These are phyloP conservation scores for Euphorbia tirucalli DNA, from an alignment of 345 rosid species.

Conservation along the genomic window DNA sequence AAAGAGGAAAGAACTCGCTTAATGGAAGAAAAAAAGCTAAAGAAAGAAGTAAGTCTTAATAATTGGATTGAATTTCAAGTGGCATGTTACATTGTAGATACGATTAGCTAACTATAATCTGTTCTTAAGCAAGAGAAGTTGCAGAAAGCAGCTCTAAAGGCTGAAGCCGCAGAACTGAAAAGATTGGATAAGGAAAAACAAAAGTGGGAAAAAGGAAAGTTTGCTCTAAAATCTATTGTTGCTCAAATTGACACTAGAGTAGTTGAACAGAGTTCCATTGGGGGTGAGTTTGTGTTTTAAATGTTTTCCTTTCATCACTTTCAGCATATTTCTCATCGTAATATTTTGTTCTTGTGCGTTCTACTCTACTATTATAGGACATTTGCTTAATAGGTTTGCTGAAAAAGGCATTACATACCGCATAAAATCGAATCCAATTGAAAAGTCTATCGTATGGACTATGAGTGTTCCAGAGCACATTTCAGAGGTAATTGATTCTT, in stretches of 20 bases:
- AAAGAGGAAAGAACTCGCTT: constrained; percentile 53
- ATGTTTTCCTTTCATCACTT: constrained; percentile 5
- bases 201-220: constrained; percentile 90
- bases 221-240: constrained; percentile 76
- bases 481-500: constrained; percentile 51
- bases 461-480: constrained; percentile 72
- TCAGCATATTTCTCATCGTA: constrained; percentile 14
- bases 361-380: constrained; percentile 50
- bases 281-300: constrained; percentile 50
- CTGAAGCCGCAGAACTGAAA: constrained; percentile 78
- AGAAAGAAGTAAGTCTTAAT: constrained; percentile 57
- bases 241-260: constrained; percentile 78
- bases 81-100: background rate
- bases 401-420: constrained; percentile 76
- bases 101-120: constrained; percentile 20
- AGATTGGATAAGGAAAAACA: constrained; percentile 68
- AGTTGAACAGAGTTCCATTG: constrained; percentile 73
- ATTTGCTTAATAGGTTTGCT: constrained; percentile 73
- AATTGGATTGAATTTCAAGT: constrained; percentile 5
- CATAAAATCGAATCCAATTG: constrained; percentile 68
- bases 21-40: constrained; percentile 70
- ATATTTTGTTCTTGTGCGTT: constrained; percentile 23
- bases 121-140: constrained; percentile 71
- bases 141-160: constrained; percentile 71
- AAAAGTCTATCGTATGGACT: constrained; percentile 84